Conservation (phyloP, 2,329 filamentous ascomycete genomes). For the Aspergillus felis region DNA sequence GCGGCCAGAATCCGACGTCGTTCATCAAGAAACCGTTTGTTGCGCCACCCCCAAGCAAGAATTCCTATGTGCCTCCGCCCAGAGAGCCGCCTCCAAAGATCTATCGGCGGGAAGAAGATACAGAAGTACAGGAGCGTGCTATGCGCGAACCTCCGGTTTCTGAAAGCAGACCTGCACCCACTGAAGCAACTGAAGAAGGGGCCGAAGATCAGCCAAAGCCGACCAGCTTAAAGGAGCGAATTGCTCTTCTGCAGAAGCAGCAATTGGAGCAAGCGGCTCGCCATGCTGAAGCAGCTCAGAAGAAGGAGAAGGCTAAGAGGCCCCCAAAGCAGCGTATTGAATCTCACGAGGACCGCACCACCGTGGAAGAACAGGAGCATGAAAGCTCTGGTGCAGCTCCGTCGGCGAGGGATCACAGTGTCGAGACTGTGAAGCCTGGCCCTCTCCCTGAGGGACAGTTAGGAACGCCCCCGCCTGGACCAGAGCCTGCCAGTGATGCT, state of each 20-base stretch:
- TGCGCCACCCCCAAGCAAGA: constrained; percentile 85
- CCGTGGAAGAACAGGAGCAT: constrained; percentile 23
- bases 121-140: constrained; percentile 40
- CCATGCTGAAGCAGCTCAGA: constrained; percentile 71
- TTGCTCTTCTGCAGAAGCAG: constrained; percentile 89
- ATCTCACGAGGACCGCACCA: constrained; percentile 30
- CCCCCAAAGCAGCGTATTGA: constrained; percentile 63
- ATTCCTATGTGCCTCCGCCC: constrained; percentile 77
- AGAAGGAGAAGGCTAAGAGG: constrained; percentile 84
- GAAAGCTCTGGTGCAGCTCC: constrained; percentile 31
- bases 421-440: constrained; percentile 29
- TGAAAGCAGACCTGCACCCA: constrained; percentile 26
- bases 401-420: constrained; percentile 32
- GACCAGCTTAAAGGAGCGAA: constrained; percentile 88
- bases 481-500: constrained; percentile 57
- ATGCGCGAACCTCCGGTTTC: constrained; percentile 33
- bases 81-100: constrained; percentile 71
- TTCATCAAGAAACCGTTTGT: constrained; percentile 98
- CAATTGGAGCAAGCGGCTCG: constrained; percentile 84
- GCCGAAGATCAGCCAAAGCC: constrained; percentile 81
- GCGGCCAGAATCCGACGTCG: constrained; percentile 53
- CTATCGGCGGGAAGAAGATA: constrained; percentile 85
- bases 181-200: constrained; percentile 51
- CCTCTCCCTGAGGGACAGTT: constrained; percentile 34
- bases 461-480: constrained; percentile 39